Base-by-base conservation (phyloP, 2,329 filamentous ascomycete species). In the Alternaria infectoria region DNA sequence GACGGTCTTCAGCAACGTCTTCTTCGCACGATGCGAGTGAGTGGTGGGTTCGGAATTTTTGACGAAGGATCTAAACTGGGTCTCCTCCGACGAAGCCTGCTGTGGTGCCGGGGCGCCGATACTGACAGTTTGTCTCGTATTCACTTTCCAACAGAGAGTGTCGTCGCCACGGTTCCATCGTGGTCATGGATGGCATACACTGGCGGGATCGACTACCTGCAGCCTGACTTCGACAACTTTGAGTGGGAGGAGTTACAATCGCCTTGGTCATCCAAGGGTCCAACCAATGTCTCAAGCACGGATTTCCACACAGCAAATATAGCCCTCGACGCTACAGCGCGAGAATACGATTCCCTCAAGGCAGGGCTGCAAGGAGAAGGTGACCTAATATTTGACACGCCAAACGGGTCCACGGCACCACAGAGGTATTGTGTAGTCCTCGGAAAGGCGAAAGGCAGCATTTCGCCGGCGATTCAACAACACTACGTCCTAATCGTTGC, bases 41-140 rank as follows among this genome's bases (percentile, higher is more conserved):
- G 44, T 1, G 80, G 77, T 3, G 74, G 69, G 0, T 79, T 69
- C 30, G 79, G 80, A 0, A 43, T 81, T 2, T 77, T 81, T 13
- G 70, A 77, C 17, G 54, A 61, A 15, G 19, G 26, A 6, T 61
- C 62, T 0, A 43, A 13, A 4, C 43, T 12, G 6, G 69, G 71
- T 1, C 44, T 69, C 5, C 59, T 67, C 12, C 21, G 62, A 6
- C n/a, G 65, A 10, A 67, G 62, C 15, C 56, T 67, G 6, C 36
- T 67, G 1, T 67, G 62, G 65, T 26, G 43, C 6, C 65, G 65
- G 10, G 59, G 58, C 2, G 6, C 7, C 5, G 62, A 59, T 8
- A 57, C 40, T 2, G 2, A 12, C 11, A 50, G 36, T 9, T 23
- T 69, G 13, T 8, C 6, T 1, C 47, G 51, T 4, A 68, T 68